phyloP scores from a whole-genome alignment of 352 stramenopile genomes.

The Globisporangium uncinulatum region DNA sequence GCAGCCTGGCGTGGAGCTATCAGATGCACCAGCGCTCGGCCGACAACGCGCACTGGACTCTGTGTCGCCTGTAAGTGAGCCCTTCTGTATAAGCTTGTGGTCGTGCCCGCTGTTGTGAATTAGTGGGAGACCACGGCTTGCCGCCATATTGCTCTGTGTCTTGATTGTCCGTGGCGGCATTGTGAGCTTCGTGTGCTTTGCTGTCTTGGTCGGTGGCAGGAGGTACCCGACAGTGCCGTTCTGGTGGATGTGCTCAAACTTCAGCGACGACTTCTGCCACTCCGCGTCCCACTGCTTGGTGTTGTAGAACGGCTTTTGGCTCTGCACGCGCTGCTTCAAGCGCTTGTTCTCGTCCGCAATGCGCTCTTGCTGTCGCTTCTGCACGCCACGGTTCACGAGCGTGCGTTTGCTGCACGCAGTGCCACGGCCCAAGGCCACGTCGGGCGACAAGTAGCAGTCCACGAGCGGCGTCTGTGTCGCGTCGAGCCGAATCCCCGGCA shows the following conservation, averaged over 20 bases:
- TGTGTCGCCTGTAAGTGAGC: no score
- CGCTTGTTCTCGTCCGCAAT: slow-evolving; percentile 67
- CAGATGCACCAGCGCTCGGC: no score
- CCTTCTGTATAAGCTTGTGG: not conserved
- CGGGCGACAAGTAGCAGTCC: slow-evolving; percentile 68
- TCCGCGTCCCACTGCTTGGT: slow-evolving; percentile 69
- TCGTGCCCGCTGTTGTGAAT: slow-evolving; percentile 7
- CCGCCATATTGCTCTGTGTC: slow-evolving; percentile 9
- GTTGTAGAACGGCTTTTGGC: slow-evolving; percentile 65
- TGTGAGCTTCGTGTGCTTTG: slow-evolving; percentile 1
- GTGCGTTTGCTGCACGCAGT: slow-evolving; percentile 68
- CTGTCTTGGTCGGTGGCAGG: slow-evolving; percentile 28
- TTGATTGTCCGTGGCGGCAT: slow-evolving; percentile 2
- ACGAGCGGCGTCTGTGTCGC: slow-evolving; percentile 62
- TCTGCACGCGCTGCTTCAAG: slow-evolving; percentile 41
- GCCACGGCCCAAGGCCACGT: slow-evolving; percentile 48
- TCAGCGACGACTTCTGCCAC: slow-evolving; percentile 49
- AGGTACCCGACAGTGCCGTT: slow-evolving; percentile 68
- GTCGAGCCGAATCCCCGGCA: slow-evolving; percentile 65
- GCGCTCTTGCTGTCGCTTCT: slow-evolving; percentile 36
- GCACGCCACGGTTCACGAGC: slow-evolving; percentile 53
- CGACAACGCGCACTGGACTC: no score
- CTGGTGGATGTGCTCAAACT: slow-evolving; percentile 59
- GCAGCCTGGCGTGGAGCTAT: not conserved
- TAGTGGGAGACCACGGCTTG: slow-evolving; percentile 10